These are phyloP conservation scores for Ganoderma leucocontextum DNA, from an alignment of 1,284 basidiomycete genomes.

Conservation along the genomic window DNA sequence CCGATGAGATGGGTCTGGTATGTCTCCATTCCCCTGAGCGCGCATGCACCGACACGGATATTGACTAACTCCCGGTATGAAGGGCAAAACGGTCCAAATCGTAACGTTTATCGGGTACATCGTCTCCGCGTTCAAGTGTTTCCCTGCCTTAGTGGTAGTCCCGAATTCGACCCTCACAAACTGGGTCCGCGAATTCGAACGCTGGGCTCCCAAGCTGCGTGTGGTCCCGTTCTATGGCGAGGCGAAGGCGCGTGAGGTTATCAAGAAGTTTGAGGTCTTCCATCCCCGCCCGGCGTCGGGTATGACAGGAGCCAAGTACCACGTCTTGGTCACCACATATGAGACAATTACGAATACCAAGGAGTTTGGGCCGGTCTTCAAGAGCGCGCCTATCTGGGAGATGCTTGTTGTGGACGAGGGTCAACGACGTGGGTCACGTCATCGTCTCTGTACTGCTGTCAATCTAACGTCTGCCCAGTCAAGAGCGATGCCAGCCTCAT, in stretches of 20 bases:
- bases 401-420: constrained; percentile 93
- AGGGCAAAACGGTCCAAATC: constrained; percentile 96
- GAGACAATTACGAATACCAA: constrained; percentile 74
- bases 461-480: constrained; percentile 53
- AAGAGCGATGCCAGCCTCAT: constrained; percentile 85
- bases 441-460: not conserved
- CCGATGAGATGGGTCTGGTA: constrained; percentile 97
- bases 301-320: constrained; percentile 71
- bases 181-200: constrained; percentile 88
- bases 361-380: constrained; percentile 82
- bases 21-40: constrained; percentile 33
- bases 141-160: constrained; percentile 89
- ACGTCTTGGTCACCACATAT: constrained; percentile 92
- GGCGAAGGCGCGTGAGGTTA: constrained; percentile 79
- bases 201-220: constrained; percentile 87
- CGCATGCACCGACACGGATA: not conserved
- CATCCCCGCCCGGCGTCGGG: constrained; percentile 54
- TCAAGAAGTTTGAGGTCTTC: constrained; percentile 85
- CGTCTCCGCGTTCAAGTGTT: constrained; percentile 65
- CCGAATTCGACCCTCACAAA: constrained; percentile 95
- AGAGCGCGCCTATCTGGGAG: constrained; percentile 89
- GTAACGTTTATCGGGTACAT: constrained; percentile 87
- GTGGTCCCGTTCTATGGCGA: constrained; percentile 88
- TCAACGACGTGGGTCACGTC: constrained; percentile 74
- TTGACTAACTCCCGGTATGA: constrained; percentile 19